Evolutionary conservation across 257 asterid genomes (phyloP).

Genomic region (Nicotiana sylvestris): DNA sequence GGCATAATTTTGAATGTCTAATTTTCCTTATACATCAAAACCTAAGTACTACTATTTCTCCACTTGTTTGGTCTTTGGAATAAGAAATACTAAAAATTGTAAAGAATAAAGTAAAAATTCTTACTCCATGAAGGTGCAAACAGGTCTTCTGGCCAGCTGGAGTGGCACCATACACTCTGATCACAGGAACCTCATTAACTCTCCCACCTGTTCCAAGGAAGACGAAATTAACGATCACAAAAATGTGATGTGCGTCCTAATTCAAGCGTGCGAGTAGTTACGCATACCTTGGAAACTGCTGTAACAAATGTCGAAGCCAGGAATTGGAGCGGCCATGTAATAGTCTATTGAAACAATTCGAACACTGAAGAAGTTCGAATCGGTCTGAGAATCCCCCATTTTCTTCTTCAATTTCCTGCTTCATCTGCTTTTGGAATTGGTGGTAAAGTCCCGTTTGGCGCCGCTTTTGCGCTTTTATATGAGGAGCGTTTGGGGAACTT

Average conservation of each 20-base stretch:
- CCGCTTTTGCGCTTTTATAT: not conserved
- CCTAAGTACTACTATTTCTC: not conserved
- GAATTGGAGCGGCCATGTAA: constrained; percentile 74
- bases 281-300: constrained; percentile 64
- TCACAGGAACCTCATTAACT: constrained; percentile 87
- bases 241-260: not conserved
- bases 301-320: constrained; percentile 58
- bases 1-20: not conserved
- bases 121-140: constrained; percentile 84
- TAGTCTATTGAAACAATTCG: constrained; percentile 86
- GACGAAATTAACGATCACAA: not conserved
- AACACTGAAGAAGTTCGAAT: constrained; percentile 46
- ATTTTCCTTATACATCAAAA: not conserved
- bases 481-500: not conserved
- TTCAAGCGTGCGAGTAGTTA: not conserved
- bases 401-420: not conserved
- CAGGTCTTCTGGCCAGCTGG: constrained; percentile 96
- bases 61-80: not conserved
- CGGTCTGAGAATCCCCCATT: constrained; percentile 54
- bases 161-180: constrained; percentile 82
- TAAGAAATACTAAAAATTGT: not conserved
- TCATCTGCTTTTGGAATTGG: not conserved
- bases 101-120: not conserved
- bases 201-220: constrained; percentile 59
- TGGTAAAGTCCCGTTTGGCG: not conserved